phyloP scores from a whole-genome alignment of 2,329 filamentous ascomycete species.

The Fusarium sublunatum region DNA sequence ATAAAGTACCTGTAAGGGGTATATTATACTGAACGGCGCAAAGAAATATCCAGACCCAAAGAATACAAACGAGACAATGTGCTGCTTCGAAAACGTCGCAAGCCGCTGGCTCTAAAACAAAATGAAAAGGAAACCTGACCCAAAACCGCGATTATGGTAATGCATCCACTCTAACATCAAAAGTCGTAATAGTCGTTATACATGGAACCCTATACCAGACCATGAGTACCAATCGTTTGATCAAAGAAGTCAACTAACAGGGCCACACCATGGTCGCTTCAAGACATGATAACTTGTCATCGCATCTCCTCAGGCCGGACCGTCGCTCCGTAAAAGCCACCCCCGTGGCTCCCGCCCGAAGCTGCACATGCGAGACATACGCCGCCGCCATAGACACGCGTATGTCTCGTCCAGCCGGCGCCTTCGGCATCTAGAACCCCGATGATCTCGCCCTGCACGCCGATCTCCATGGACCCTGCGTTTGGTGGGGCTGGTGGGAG shows the following conservation, averaged over 20 bases:
- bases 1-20: conserved; percentile 31
- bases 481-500: conserved; percentile 60
- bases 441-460: conserved; percentile 63
- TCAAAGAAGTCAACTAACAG: conserved; percentile 17
- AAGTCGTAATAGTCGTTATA: conserved; percentile 42
- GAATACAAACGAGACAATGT: conserved; percentile 11
- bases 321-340: conserved; percentile 65
- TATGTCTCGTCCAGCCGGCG: conserved; percentile 67
- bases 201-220: conserved; percentile 16
- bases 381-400: conserved; percentile 68
- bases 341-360: conserved; percentile 57
- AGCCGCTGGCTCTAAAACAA: conserved; percentile 10
- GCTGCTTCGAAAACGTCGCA: conserved; percentile 9
- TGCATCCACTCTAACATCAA: conserved; percentile 37
- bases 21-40: conserved; percentile 34
- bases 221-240: conserved; percentile 14
- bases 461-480: conserved; percentile 50
- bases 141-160: conserved; percentile 31
- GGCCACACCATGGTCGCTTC: conserved; percentile 7
- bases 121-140: conserved; percentile 31
- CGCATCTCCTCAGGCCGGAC: conserved; percentile 65
- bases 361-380: conserved; percentile 67
- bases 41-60: conserved; percentile 12
- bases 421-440: conserved; percentile 61
- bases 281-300: conserved; percentile 39